Conservation (phyloP, 371 early-diverging fungal genomes). For the Circinella umbellata region DNA sequence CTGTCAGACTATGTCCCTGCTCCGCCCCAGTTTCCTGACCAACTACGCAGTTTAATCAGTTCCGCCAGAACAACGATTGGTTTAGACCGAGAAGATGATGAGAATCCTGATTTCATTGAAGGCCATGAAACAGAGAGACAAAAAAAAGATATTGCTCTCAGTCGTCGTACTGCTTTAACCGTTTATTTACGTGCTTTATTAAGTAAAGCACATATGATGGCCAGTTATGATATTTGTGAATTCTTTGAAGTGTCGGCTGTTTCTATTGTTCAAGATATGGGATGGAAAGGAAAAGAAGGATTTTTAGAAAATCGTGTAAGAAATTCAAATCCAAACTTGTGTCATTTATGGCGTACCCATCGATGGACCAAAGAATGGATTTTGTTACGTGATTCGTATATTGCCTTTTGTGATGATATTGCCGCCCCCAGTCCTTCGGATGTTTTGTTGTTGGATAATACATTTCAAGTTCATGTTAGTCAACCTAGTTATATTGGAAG, state of each 20-base stretch:
- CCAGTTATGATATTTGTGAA: conserved; percentile 77
- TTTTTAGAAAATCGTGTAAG: conserved; percentile 65
- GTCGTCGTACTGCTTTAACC: conserved; percentile 66
- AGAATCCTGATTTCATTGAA: conserved; percentile 13
- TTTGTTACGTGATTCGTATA: conserved; percentile 76
- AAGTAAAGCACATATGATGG: conserved; percentile 62
- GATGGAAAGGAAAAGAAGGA: conserved; percentile 90
- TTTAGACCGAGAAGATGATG: conserved; percentile 28
- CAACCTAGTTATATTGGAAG: conserved; percentile 37
- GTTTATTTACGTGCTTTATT: conserved; percentile 64
- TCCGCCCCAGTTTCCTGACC: conserved; percentile 52
- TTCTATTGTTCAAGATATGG: conserved; percentile 78
- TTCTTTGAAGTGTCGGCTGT: conserved; percentile 81
- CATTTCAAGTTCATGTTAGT: conserved; percentile 40
- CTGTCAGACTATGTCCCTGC: conserved; percentile 46
- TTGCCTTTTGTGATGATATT: conserved; percentile 62
- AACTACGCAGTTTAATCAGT: conserved; percentile 48
- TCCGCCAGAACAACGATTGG: conserved; percentile 43
- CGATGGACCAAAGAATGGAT: conserved; percentile 77
- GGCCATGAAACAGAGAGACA: conserved; percentile 15
- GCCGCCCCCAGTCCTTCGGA: conserved; percentile 64
- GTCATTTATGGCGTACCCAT: conserved; percentile 37
- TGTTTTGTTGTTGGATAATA: conserved; percentile 74
- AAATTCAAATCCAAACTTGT: conserved; percentile 41
- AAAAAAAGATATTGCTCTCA: conserved; percentile 41